Evolutionary conservation across 306 rosid genomes (phyloP).

Genomic region (Quercus dentata): DNA sequence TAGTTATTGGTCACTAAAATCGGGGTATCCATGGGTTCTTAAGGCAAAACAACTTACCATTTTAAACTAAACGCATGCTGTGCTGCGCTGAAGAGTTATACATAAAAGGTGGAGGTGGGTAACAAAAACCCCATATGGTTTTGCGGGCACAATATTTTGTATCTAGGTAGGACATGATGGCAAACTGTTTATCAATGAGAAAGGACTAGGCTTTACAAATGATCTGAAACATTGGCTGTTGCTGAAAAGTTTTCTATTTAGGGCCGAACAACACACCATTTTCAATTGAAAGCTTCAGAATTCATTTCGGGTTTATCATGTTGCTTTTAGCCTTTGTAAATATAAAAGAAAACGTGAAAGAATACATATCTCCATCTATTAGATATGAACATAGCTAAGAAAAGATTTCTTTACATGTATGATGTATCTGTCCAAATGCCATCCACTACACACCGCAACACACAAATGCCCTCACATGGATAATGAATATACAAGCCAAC

Average conservation of each 20-base stretch:
- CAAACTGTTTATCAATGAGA: too few species aligned
- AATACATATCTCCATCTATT: background rate
- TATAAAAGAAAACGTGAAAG: background rate
- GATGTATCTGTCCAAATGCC: background rate
- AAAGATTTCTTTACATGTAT: background rate
- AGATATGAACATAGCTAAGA: background rate
- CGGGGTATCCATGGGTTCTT: too few species aligned
- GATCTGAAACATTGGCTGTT: too few species aligned
- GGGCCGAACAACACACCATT: background rate
- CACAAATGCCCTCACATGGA: background rate
- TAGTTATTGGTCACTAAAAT: too few species aligned
- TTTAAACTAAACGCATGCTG: too few species aligned
- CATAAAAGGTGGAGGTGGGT: too few species aligned
- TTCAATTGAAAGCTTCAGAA: background rate
- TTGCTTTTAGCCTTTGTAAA: background rate
- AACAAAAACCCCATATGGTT: too few species aligned
- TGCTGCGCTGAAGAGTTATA: too few species aligned
- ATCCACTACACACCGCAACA: background rate
- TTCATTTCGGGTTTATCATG: background rate
- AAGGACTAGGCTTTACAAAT: too few species aligned
- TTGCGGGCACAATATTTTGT: too few species aligned
- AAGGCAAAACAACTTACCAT: too few species aligned
- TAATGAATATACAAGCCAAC: background rate
- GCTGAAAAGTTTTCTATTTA: background rate
- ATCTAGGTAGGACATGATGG: too few species aligned